A percentile compares a stretch with the other conserved stretches of the same genome.
Evolutionary conservation across 108 stramenopile genomes (phyloP).

Genomic region (Fragilaria radians): DNA sequence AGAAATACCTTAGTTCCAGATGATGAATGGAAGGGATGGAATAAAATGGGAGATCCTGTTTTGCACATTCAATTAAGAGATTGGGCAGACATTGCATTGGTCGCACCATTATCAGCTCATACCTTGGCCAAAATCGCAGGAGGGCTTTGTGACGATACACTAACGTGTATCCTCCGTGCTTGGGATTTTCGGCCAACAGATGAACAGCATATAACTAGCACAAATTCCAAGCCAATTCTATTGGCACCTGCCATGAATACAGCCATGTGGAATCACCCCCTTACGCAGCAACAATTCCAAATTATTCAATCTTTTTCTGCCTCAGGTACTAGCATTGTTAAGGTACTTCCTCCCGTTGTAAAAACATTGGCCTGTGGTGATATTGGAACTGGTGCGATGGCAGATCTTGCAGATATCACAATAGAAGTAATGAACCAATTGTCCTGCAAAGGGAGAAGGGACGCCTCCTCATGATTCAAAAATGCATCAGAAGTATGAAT

Average conservation of each 20-base stretch:
- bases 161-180: conserved; percentile 75
- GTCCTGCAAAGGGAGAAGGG: too few species aligned
- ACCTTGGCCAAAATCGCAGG: conserved; percentile 75
- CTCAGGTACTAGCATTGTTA: conserved; percentile 5
- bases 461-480: too few species aligned
- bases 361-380: conserved; percentile 88
- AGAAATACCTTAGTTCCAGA: conserved; percentile 34
- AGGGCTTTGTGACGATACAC: conserved; percentile 86
- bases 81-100: conserved; percentile 80
- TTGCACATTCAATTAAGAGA: conserved; percentile 87
- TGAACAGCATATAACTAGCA: conserved; percentile 24
- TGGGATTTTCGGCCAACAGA: too few species aligned
- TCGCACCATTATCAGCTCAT: conserved; percentile 84
- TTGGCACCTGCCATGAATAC: conserved; percentile 95
- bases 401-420: conserved; percentile 62
- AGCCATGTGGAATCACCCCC: conserved; percentile 88
- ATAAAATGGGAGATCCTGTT: conserved; percentile 68
- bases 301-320: conserved; percentile 48
- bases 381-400: conserved; percentile 79
- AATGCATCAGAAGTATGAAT: too few species aligned
- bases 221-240: conserved; percentile 65
- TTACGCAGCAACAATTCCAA: conserved; percentile 59
- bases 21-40: conserved; percentile 80
- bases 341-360: conserved; percentile 49
- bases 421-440: too few species aligned